Evolutionary conservation across 2,329 filamentous ascomycete species (phyloP).

Genomic region (Capronia americana): DNA sequence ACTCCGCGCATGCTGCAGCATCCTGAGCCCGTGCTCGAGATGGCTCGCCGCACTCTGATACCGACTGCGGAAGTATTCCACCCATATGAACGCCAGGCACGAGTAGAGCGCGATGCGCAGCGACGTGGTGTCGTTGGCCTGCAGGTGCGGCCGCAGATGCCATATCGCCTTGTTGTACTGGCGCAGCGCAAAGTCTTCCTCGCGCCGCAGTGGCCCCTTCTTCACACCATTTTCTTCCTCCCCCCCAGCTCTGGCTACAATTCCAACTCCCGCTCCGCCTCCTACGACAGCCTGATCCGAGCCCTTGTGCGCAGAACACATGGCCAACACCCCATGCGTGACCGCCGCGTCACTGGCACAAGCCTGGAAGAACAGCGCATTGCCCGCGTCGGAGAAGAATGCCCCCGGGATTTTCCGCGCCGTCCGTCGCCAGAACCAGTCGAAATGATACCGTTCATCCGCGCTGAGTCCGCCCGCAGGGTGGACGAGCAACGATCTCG

Average conservation of each 20-base stretch:
- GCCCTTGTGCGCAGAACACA: constrained; percentile 48
- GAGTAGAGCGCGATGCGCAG: constrained; percentile 49
- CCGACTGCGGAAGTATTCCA: constrained; percentile 50
- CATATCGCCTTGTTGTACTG: constrained; percentile 53
- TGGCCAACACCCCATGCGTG: constrained; percentile 51
- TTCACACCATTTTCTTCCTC: not conserved
- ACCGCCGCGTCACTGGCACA: constrained; percentile 50
- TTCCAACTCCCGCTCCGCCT: too few relatives aligned
- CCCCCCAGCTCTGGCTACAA: too few relatives aligned
- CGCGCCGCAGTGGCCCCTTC: constrained; percentile 1
- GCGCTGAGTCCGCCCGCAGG: constrained; percentile 2
- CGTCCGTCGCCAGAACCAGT: constrained; percentile 43
- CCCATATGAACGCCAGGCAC: constrained; percentile 50
- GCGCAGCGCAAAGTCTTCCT: constrained; percentile 43
- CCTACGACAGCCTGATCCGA: constrained; percentile 10
- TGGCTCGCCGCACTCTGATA: constrained; percentile 43
- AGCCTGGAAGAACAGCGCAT: constrained; percentile 49
- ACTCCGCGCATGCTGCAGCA: constrained; percentile 34
- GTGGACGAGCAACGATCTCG: not conserved
- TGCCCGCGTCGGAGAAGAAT: constrained; percentile 49
- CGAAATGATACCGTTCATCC: constrained; percentile 41
- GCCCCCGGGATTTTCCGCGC: constrained; percentile 47
- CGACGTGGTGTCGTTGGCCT: constrained; percentile 40
- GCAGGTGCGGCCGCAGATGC: constrained; percentile 44
- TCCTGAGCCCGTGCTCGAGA: constrained; percentile 44